These are phyloP conservation scores for Cajanus cajan DNA, from an alignment of 306 rosid species.

Conservation along the genomic window DNA sequence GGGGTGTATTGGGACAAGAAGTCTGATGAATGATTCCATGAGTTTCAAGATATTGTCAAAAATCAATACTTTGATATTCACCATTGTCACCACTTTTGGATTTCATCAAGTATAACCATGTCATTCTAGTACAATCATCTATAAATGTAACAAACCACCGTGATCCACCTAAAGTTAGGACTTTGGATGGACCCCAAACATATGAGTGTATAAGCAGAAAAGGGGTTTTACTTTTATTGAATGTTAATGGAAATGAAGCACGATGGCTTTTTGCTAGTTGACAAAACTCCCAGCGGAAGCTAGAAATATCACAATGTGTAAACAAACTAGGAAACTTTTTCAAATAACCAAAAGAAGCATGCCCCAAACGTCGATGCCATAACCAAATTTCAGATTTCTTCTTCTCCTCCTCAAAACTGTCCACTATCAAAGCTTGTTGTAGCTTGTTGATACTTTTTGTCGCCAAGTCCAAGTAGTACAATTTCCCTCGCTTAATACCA, in stretches of 20 bases:
- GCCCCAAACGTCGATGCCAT: neutral
- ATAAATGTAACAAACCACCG: slow-evolving; percentile 24
- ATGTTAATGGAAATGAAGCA: neutral
- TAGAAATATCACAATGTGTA: neutral
- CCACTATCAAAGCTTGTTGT: too few relatives aligned
- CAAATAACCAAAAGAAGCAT: neutral
- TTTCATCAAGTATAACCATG: neutral
- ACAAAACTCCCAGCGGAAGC: neutral
- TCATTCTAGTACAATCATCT: too few relatives aligned
- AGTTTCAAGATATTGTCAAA: neutral
- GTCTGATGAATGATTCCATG: neutral
- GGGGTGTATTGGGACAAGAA: too few relatives aligned
- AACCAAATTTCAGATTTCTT: neutral
- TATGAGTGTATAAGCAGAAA: neutral
- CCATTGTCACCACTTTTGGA: slow-evolving; percentile 8
- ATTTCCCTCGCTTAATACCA: too few relatives aligned
- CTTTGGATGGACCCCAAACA: neutral
- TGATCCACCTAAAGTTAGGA: neutral
- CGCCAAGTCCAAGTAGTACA: too few relatives aligned
- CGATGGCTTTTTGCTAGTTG: neutral
- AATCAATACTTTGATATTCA: neutral
- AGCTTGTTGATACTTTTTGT: too few relatives aligned
- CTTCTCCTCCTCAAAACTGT: too few relatives aligned
- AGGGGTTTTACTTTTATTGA: neutral
- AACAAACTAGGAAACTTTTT: neutral